Percentiles rank a stretch among this genome's conserved stretches.
Conservation (phyloP, 306 rosid species). For the Echinosophora koreensis region DNA sequence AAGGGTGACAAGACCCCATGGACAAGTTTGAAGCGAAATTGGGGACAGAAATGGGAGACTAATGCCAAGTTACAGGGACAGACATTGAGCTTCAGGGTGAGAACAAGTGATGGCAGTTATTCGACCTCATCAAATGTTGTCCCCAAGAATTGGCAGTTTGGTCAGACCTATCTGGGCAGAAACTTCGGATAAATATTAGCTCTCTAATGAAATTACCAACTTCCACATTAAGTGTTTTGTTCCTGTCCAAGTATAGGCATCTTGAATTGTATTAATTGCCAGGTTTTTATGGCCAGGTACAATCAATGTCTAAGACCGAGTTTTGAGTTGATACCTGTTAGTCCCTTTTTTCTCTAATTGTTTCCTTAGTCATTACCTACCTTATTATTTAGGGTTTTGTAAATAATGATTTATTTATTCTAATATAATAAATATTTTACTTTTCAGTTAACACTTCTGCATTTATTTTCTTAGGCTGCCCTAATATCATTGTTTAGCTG, state of each 20-base stretch:
- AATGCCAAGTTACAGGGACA: conserved; percentile 67
- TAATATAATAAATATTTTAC: too few relatives aligned
- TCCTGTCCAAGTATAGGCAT: not conserved
- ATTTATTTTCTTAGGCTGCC: too few relatives aligned
- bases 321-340: not conserved
- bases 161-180: conserved; percentile 75
- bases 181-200: conserved; percentile 49
- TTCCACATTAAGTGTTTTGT: not conserved
- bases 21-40: conserved; percentile 61
- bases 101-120: conserved; percentile 65
- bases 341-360: not conserved
- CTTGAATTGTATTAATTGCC: not conserved
- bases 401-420: not conserved
- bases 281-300: not conserved
- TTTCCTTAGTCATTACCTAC: not conserved
- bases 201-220: not conserved
- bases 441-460: too few relatives aligned
- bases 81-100: conserved; percentile 68
- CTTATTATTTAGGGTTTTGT: not conserved
- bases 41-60: conserved; percentile 89
- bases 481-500: too few relatives aligned
- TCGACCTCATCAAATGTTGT: conserved; percentile 55
- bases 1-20: conserved; percentile 71
- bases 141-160: conserved; percentile 78
- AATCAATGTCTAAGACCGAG: not conserved